These are phyloP conservation scores for Penicillium odoratum DNA, from an alignment of 495 filamentous ascomycete genomes.

Conservation along the genomic window DNA sequence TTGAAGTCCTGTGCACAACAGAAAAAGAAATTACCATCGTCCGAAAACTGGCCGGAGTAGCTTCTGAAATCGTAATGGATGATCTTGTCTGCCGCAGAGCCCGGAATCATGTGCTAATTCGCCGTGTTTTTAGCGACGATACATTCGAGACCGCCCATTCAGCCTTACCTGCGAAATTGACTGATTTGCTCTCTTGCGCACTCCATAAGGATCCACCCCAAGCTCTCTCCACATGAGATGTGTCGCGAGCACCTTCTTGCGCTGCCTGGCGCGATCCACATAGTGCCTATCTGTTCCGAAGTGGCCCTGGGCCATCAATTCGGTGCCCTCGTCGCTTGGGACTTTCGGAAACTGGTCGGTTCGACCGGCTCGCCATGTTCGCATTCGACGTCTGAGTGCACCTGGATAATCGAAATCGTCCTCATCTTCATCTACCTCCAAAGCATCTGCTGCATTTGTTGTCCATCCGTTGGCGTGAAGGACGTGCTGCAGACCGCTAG, in stretches of 20 bases:
- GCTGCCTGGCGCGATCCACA: conserved; percentile 48
- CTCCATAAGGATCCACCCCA: conserved; percentile 56
- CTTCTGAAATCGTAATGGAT: conserved; percentile 83
- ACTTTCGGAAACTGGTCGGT: conserved; percentile 66
- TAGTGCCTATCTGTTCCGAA: conserved; percentile 67
- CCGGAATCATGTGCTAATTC: conserved; percentile 56
- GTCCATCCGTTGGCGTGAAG: conserved; percentile 36
- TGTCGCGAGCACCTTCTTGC: conserved; percentile 61
- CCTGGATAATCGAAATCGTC: conserved; percentile 9
- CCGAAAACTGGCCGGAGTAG: conserved; percentile 94
- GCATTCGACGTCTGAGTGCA: conserved; percentile 24
- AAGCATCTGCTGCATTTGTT: conserved; percentile 17
- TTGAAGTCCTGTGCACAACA: conserved; percentile 90
- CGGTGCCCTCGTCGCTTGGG: conserved; percentile 70
- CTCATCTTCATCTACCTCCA: conserved; percentile 27
- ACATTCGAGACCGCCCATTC: not conserved
- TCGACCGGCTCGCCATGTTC: conserved; percentile 22
- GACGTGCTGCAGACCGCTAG: conserved; percentile 38
- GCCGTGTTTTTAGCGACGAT: conserved; percentile 27
- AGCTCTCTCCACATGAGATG: conserved; percentile 79
- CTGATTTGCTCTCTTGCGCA: conserved; percentile 55
- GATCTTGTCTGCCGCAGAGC: conserved; percentile 77
- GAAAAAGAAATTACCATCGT: conserved; percentile 98
- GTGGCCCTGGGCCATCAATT: conserved; percentile 75
- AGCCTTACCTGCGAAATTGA: conserved; percentile 63